Percentiles rank a stretch among this genome's conserved stretches.
These are phyloP conservation scores for Coemansia sp. DNA, from an alignment of 192 early-diverging fungal genomes.

Conservation along the genomic window DNA sequence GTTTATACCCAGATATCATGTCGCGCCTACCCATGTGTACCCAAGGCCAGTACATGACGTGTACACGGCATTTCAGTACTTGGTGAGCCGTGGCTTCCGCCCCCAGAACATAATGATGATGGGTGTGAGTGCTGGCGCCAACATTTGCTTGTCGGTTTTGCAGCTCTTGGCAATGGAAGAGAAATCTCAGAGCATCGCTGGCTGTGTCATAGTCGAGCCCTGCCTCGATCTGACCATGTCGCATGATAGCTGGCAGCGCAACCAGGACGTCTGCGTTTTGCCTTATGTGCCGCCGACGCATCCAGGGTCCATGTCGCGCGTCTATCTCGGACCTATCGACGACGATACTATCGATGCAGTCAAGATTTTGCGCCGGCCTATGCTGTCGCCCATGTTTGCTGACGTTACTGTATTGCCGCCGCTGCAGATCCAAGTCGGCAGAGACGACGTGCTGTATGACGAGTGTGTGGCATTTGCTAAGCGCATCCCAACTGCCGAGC, in stretches of 20 bases:
- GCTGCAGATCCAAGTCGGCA: slow-evolving; percentile 24
- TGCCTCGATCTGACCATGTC: slow-evolving; percentile 25
- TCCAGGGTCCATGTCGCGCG: slow-evolving; percentile 13
- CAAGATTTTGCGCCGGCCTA: slow-evolving; percentile 14
- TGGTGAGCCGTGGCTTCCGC: slow-evolving; percentile 21
- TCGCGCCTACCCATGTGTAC: slow-evolving; percentile 23
- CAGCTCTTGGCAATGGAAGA: slow-evolving; percentile 10
- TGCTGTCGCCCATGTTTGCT: slow-evolving; percentile 25
- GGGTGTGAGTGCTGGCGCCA: slow-evolving; percentile 29
- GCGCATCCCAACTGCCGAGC: background rate
- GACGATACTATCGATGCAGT: background rate
- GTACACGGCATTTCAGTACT: slow-evolving; percentile 16
- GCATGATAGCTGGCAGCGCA: slow-evolving; percentile 22
- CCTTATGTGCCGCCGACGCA: background rate
- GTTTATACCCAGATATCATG: slow-evolving; percentile 32
- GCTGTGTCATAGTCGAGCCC: slow-evolving; percentile 19
- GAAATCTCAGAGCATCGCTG: background rate
- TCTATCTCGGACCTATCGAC: slow-evolving; percentile 25
- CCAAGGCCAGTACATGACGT: slow-evolving; percentile 33
- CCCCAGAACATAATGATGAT: slow-evolving; percentile 15
- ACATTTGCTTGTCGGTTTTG: slow-evolving; percentile 17
- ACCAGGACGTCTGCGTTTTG: slow-evolving; percentile 20
- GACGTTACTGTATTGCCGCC: slow-evolving; percentile 4
- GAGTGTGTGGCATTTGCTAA: slow-evolving; percentile 15
- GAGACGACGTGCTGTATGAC: slow-evolving; percentile 26